phyloP scores from a whole-genome alignment of 2,329 filamentous ascomycete genomes.

The Cytospora leucostoma region DNA sequence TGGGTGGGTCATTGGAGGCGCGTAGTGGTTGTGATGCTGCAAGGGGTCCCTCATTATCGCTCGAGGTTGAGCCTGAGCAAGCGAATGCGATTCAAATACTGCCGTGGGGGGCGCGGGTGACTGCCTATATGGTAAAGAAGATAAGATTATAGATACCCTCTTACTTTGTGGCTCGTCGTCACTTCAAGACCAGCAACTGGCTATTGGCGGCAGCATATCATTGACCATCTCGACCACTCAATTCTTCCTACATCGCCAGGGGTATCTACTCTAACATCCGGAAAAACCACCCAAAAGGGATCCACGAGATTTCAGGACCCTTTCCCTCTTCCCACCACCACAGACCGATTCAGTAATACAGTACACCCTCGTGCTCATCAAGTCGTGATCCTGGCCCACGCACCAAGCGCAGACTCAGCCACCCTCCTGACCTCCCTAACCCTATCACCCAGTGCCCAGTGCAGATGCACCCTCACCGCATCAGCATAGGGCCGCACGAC shows the following conservation, averaged over 20 bases:
- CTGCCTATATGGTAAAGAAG: not conserved
- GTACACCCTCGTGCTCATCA: not conserved
- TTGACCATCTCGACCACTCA: not conserved
- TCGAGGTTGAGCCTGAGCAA: not conserved
- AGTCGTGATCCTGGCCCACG: conserved; percentile 45
- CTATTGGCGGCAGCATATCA: too few species aligned
- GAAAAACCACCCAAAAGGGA: not conserved
- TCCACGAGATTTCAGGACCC: not conserved
- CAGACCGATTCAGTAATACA: not conserved
- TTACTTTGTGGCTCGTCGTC: not conserved
- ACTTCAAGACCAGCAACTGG: not conserved
- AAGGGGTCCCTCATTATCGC: not conserved
- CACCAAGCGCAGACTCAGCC: conserved; percentile 50
- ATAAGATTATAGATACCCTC: not conserved
- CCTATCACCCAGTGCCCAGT: conserved; percentile 53
- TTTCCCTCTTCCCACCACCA: not conserved
- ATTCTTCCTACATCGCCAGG: not conserved
- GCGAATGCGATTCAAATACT: not conserved
- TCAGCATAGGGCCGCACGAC: conserved; percentile 48
- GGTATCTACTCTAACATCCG: conserved; percentile 18
- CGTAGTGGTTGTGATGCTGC: not conserved
- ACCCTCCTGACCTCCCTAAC: conserved; percentile 54
- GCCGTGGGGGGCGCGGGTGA: not conserved
- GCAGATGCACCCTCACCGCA: conserved; percentile 49
- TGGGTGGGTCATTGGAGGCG: not conserved